Evolutionary conservation across 106 monocot genomes (phyloP).

Genomic region (Vanilla planifolia): DNA sequence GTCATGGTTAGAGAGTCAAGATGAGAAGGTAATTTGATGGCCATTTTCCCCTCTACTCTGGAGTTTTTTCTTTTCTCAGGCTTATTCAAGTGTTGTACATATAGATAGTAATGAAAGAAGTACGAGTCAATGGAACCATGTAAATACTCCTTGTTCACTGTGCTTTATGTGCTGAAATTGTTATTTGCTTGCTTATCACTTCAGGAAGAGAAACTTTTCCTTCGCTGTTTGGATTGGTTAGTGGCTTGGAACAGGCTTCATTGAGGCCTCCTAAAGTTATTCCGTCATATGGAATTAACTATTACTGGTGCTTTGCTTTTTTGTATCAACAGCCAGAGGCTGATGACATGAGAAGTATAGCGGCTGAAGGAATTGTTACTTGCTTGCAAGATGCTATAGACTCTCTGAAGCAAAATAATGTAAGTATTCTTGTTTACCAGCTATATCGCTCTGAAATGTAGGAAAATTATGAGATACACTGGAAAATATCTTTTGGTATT

Average conservation of each 20-base stretch:
- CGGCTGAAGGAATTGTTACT: constrained; percentile 84
- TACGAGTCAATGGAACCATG: background rate
- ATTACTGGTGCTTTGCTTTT: background rate
- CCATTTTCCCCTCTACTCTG: background rate
- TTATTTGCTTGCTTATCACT: background rate
- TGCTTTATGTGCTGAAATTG: background rate
- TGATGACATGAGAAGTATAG: constrained; percentile 68
- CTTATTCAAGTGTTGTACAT: no score
- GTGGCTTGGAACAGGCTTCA: no score
- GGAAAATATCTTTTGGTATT: background rate
- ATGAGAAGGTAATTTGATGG: constrained; percentile 58
- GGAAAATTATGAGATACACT: background rate
- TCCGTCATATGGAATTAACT: no score
- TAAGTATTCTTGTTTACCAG: constrained; percentile 13
- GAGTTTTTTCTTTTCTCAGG: background rate
- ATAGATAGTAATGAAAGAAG: no score
- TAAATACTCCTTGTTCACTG: background rate
- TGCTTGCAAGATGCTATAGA: constrained; percentile 93
- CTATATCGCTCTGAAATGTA: background rate
- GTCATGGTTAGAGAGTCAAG: constrained; percentile 84
- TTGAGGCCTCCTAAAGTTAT: no score
- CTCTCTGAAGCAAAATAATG: constrained; percentile 60
- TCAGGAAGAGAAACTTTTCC: background rate
- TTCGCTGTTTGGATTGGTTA: no score
- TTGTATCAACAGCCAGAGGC: constrained; percentile 49